Evolutionary conservation across 2,329 filamentous ascomycete genomes (phyloP).

Genomic region (Ophiostoma sp.): DNA sequence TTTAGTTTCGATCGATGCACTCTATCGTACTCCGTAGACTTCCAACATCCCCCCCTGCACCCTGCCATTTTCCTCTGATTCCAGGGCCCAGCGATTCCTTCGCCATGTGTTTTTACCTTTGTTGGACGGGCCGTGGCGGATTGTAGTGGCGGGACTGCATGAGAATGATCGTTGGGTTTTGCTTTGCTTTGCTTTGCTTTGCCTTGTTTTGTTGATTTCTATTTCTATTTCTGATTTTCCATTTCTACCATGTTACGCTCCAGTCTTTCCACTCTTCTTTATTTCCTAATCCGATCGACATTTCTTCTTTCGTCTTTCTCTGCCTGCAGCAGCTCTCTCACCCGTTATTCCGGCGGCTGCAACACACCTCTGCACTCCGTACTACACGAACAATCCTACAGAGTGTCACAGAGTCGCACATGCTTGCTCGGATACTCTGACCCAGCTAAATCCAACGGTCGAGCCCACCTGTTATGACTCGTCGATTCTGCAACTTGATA

Average conservation of each 20-base stretch:
- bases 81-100: neutral
- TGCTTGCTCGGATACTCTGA: neutral
- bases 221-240: neutral
- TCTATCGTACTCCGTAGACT: no score
- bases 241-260: neutral
- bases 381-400: neutral
- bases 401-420: neutral
- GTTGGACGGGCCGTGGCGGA: neutral
- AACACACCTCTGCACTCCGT: neutral
- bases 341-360: neutral
- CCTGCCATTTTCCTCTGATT: neutral
- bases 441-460: neutral
- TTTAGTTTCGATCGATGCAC: no score
- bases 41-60: neutral
- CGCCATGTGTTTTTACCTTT: neutral
- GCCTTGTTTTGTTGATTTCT: neutral
- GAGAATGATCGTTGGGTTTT: neutral
- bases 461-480: conserved; percentile 14
- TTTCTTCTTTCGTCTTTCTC: neutral
- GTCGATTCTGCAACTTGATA: neutral
- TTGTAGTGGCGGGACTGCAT: neutral
- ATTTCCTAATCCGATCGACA: neutral
- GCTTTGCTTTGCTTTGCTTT: neutral
- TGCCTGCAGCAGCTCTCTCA: neutral
- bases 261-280: neutral